Conservation (phyloP, 352 stramenopile species). For the Globisporangium cystogenes region DNA sequence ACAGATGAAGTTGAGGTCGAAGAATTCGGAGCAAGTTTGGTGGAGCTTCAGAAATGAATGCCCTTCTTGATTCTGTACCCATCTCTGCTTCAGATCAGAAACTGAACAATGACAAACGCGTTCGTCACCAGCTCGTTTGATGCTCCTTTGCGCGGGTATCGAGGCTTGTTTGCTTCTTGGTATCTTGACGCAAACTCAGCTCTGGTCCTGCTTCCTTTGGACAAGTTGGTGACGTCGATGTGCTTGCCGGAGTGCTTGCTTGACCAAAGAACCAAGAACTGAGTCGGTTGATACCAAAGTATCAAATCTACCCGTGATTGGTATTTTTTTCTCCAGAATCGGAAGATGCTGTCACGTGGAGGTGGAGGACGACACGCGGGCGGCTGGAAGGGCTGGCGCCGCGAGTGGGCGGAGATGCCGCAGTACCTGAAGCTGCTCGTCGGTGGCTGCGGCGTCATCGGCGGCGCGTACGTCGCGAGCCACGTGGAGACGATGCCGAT, state of each 20-base stretch:
- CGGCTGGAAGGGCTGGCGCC: conserved; percentile 10
- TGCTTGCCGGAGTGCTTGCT: too few species aligned
- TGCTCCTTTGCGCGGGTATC: too few species aligned
- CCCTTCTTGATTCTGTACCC: too few species aligned
- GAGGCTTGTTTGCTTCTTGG: too few species aligned
- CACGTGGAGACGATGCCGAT: conserved; percentile 64
- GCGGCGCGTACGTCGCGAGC: conserved; percentile 22
- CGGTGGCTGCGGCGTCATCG: conserved; percentile 7
- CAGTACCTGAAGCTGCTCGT: conserved; percentile 26
- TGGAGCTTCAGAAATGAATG: too few species aligned
- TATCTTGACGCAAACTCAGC: too few species aligned
- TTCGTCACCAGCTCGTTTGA: background rate
- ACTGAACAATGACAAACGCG: background rate
- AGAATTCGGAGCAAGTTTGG: too few species aligned
- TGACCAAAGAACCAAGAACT: too few species aligned
- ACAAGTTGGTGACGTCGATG: too few species aligned
- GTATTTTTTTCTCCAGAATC: background rate
- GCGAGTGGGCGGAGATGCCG: conserved; percentile 32
- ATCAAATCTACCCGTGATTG: background rate
- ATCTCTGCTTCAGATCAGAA: background rate
- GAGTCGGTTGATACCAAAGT: background rate
- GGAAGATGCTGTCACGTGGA: background rate
- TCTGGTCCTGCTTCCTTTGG: too few species aligned
- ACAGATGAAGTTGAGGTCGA: too few species aligned
- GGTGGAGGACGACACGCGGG: too few species aligned